Evolutionary conservation across 1,284 basidiomycete species (phyloP).

Genomic region (Pseudozyma pruni): DNA sequence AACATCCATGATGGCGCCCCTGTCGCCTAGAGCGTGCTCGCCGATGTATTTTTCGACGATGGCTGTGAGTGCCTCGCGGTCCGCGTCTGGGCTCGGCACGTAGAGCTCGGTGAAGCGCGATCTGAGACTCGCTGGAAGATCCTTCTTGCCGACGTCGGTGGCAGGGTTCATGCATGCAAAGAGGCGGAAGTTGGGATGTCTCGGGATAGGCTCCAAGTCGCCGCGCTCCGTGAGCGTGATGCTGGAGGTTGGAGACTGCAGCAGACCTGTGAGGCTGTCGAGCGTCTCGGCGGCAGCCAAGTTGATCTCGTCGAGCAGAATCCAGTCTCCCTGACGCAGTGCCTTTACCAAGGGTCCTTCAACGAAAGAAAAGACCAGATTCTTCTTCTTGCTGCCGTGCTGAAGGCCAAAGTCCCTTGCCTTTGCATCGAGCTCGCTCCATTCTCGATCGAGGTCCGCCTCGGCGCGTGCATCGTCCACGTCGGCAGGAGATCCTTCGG

Average conservation of each 20-base stretch:
- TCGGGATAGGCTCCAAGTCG: constrained; percentile 85
- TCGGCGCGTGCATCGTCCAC: constrained; percentile 43
- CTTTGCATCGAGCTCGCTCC: constrained; percentile 74
- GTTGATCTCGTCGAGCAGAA: constrained; percentile 96
- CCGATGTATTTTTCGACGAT: constrained; percentile 94
- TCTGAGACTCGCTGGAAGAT: constrained; percentile 88
- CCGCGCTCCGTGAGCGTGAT: constrained; percentile 94
- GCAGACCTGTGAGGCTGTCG: constrained; percentile 87
- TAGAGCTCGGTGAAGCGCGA: constrained; percentile 95
- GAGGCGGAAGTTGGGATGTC: constrained; percentile 93
- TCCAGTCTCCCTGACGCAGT: constrained; percentile 88
- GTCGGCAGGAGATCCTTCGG: constrained; percentile 39
- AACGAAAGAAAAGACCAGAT: constrained; percentile 81
- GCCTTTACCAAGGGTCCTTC: constrained; percentile 97
- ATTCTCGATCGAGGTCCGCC: constrained; percentile 50
- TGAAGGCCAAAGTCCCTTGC: constrained; percentile 80
- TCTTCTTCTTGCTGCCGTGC: constrained; percentile 56
- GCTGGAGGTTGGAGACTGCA: constrained; percentile 86
- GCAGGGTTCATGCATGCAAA: constrained; percentile 99
- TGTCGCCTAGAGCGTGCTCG: constrained; percentile 82
- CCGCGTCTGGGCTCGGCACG: constrained; percentile 90
- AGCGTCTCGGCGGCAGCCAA: constrained; percentile 93
- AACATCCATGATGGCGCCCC: constrained; percentile 86
- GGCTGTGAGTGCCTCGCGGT: constrained; percentile 86
- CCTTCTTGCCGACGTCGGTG: constrained; percentile 98